These are phyloP conservation scores for Farysia itapuensis DNA, from an alignment of 1,284 basidiomycete genomes.

Conservation along the genomic window DNA sequence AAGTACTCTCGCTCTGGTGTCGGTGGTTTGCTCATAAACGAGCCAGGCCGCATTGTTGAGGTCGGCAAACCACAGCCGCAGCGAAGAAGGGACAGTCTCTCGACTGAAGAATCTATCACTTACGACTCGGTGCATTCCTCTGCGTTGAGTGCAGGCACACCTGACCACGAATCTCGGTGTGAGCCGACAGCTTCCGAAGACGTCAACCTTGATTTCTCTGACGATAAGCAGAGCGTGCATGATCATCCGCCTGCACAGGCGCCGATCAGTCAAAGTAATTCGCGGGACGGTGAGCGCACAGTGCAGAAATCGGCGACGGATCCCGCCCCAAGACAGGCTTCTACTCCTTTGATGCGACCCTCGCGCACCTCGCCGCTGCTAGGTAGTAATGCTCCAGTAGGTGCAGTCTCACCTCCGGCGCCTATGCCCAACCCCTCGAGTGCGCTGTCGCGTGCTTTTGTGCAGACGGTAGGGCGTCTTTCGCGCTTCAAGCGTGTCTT, in stretches of 20 bases:
- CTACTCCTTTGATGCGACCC: background rate
- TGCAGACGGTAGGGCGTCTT: conserved; percentile 76
- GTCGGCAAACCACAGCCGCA: conserved; percentile 1
- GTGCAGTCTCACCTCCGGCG: conserved; percentile 6
- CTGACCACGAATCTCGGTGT: background rate
- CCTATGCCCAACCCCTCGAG: conserved; percentile 57
- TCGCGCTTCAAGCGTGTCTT: conserved; percentile 79
- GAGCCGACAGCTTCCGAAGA: conserved; percentile 14
- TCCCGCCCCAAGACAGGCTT: background rate
- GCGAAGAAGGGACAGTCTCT: conserved; percentile 23
- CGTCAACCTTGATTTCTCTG: conserved; percentile 26
- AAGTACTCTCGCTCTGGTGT: conserved; percentile 40
- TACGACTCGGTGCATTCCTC: conserved; percentile 14
- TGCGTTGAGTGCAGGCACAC: background rate
- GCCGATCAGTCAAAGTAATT: background rate
- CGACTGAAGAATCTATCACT: conserved; percentile 14
- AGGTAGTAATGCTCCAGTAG: background rate
- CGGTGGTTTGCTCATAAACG: conserved; percentile 32
- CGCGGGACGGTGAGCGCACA: background rate
- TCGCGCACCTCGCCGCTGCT: background rate
- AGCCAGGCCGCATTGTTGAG: conserved; percentile 18
- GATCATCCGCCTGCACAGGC: background rate
- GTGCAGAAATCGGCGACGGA: conserved; percentile 31
- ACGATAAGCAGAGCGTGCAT: conserved; percentile 4
- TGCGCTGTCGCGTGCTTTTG: conserved; percentile 72